These are phyloP conservation scores for Globisporangium apiculatum DNA, from an alignment of 352 stramenopile species.

Conservation along the genomic window DNA sequence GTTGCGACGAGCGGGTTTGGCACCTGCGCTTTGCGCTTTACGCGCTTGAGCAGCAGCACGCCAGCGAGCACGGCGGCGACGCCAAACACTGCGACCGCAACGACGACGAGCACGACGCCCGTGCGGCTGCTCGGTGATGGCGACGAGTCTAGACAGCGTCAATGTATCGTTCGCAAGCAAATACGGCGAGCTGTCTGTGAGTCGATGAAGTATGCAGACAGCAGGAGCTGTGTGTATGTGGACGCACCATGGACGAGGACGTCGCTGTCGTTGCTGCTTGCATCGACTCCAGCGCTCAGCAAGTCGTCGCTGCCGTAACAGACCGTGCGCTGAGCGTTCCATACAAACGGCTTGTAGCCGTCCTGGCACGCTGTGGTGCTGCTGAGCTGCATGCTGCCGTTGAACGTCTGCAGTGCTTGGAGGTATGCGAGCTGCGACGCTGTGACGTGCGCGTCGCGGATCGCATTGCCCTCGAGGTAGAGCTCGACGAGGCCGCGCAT, in stretches of 20 bases:
- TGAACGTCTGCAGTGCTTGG: conserved; percentile 36
- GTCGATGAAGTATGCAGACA: neutral
- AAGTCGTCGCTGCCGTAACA: conserved; percentile 39
- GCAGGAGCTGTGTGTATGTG: too few relatives aligned
- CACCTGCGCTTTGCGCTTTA: conserved; percentile 35
- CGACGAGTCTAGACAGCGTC: neutral
- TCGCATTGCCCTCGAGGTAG: conserved; percentile 44
- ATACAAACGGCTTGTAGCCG: conserved; percentile 43
- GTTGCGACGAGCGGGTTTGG: conserved; percentile 21
- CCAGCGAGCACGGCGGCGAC: conserved; percentile 36
- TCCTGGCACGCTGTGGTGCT: conserved; percentile 24
- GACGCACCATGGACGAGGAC: neutral
- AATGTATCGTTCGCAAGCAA: too few relatives aligned
- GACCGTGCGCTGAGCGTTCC: conserved; percentile 35
- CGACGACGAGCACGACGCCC: conserved; percentile 31
- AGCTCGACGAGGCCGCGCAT: conserved; percentile 47
- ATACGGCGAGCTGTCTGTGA: neutral
- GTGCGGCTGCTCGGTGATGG: conserved; percentile 8
- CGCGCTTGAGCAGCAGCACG: conserved; percentile 50
- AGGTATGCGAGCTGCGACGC: conserved; percentile 47
- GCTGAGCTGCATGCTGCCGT: conserved; percentile 30
- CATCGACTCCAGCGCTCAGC: conserved; percentile 30
- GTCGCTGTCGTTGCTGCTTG: conserved; percentile 18
- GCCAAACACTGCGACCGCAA: conserved; percentile 31
- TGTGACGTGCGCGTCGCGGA: conserved; percentile 46